Percentiles rank a stretch among this genome's conserved stretches.
These are phyloP conservation scores for Medicago truncatula DNA, from an alignment of 306 rosid species.

Conservation along the genomic window DNA sequence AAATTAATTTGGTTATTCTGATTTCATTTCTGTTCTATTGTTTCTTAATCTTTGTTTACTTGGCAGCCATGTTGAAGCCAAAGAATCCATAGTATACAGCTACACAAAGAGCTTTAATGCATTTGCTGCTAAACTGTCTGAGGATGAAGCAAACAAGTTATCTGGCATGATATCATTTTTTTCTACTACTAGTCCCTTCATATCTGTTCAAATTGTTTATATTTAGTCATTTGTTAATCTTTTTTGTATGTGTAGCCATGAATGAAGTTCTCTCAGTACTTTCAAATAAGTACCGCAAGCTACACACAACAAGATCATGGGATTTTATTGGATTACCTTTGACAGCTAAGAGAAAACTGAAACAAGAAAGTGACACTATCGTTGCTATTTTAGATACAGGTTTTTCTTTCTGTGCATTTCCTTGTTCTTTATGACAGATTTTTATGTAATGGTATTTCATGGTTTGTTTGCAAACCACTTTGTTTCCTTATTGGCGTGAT, in stretches of 20 bases:
- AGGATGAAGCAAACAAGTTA: conserved; percentile 66
- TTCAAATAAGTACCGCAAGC: conserved; percentile 67
- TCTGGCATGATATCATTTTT: conserved; percentile 50
- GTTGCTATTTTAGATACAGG: conserved; percentile 78
- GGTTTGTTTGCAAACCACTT: background rate
- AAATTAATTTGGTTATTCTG: too few species aligned
- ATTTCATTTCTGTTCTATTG: too few species aligned
- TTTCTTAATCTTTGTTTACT: background rate
- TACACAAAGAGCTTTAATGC: conserved; percentile 85
- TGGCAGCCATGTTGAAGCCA: conserved; percentile 62
- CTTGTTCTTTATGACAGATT: too few species aligned
- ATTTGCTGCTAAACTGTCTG: conserved; percentile 79
- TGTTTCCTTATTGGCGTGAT: background rate
- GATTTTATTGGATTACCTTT: conserved; percentile 76
- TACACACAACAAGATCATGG: conserved; percentile 93
- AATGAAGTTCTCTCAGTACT: conserved; percentile 63
- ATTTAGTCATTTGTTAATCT: background rate
- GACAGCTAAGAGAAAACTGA: conserved; percentile 61
- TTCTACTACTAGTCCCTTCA: conserved; percentile 3
- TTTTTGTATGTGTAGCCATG: conserved; percentile 48
- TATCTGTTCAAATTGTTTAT: background rate
- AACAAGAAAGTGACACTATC: conserved; percentile 58
- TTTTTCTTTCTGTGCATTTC: too few species aligned
- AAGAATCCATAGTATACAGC: conserved; percentile 71
- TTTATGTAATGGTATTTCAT: background rate